Evolutionary conservation across 2,329 filamentous ascomycete genomes (phyloP).

Genomic region (Arthrobotrys entomopaga): DNA sequence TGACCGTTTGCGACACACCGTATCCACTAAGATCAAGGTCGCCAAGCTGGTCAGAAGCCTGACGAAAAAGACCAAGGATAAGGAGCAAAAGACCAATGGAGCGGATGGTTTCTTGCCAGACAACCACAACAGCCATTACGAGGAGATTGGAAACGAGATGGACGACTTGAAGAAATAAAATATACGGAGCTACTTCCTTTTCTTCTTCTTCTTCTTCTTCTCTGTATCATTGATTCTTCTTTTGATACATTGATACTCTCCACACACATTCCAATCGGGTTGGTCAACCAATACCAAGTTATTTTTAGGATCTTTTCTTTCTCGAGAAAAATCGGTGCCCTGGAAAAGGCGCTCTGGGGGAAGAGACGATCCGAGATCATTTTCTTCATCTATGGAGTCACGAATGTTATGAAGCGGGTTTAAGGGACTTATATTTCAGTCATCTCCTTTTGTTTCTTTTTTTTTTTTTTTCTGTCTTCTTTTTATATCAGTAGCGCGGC

Average conservation of each 20-base stretch:
- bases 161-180: slow-evolving; percentile 48
- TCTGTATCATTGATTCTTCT: too few relatives aligned
- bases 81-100: slow-evolving; percentile 41
- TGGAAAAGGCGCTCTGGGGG: not conserved
- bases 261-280: too few relatives aligned
- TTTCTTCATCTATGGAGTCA: slow-evolving; percentile 44
- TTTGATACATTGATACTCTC: too few relatives aligned
- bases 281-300: too few relatives aligned
- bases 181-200: too few relatives aligned
- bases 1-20: slow-evolving; percentile 39
- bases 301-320: too few relatives aligned
- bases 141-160: slow-evolving; percentile 48
- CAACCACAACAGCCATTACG: slow-evolving; percentile 14
- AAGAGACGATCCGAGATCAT: slow-evolving; percentile 7
- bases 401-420: slow-evolving; percentile 51
- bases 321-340: too few relatives aligned
- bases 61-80: slow-evolving; percentile 53
- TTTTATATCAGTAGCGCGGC: slow-evolving; percentile 11
- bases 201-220: too few relatives aligned
- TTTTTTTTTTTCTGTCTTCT: too few relatives aligned
- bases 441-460: slow-evolving; percentile 11
- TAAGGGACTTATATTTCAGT: not conserved
- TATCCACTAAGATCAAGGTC: slow-evolving; percentile 48
- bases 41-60: slow-evolving; percentile 40
- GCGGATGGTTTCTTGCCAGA: slow-evolving; percentile 47